A percentile compares a stretch with the other conserved stretches of the same genome.
phyloP scores from a whole-genome alignment of 441 rosid genomes.

The Pelargonium citronellum region DNA sequence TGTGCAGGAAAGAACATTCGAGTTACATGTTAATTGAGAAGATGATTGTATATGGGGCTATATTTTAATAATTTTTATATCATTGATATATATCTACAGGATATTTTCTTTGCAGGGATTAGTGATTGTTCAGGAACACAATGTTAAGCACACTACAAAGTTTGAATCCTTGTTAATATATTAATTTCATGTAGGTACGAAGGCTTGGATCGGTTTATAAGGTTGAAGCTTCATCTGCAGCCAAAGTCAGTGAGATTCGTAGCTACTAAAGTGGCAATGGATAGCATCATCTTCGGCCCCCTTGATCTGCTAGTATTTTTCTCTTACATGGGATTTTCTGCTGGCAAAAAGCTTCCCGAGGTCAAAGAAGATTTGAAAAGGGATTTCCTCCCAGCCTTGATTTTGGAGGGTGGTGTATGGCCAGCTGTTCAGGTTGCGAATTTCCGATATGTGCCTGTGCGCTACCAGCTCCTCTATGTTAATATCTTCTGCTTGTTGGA shows the following conservation, averaged over 20 bases:
- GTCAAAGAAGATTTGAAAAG: slow-evolving; percentile 87
- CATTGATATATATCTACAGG: too few species aligned
- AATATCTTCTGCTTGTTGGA: slow-evolving; percentile 87
- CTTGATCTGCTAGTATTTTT: slow-evolving; percentile 77
- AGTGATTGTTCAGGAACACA: too few species aligned
- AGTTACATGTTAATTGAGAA: too few species aligned
- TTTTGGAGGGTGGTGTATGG: slow-evolving; percentile 86
- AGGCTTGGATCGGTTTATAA: slow-evolving; percentile 71
- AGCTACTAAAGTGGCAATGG: slow-evolving; percentile 81
- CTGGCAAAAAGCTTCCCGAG: slow-evolving; percentile 59
- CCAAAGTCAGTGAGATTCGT: slow-evolving; percentile 71
- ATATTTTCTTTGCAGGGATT: too few species aligned
- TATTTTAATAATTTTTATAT: too few species aligned
- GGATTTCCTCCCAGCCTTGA: slow-evolving; percentile 87
- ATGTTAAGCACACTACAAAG: too few species aligned
- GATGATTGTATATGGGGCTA: neutral
- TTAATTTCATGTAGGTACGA: slow-evolving; percentile 51
- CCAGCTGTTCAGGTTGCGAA: slow-evolving; percentile 82
- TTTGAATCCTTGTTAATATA: too few species aligned
- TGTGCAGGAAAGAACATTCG: too few species aligned
- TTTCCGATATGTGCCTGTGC: slow-evolving; percentile 78
- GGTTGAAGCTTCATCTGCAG: slow-evolving; percentile 50
- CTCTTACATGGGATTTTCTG: slow-evolving; percentile 82
- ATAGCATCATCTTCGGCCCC: slow-evolving; percentile 83
- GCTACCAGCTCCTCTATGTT: slow-evolving; percentile 91